Percentiles rank a stretch among this genome's conserved stretches.
Evolutionary conservation across 352 stramenopile species (phyloP).

Genomic region (Phytophthora uliginosa): DNA sequence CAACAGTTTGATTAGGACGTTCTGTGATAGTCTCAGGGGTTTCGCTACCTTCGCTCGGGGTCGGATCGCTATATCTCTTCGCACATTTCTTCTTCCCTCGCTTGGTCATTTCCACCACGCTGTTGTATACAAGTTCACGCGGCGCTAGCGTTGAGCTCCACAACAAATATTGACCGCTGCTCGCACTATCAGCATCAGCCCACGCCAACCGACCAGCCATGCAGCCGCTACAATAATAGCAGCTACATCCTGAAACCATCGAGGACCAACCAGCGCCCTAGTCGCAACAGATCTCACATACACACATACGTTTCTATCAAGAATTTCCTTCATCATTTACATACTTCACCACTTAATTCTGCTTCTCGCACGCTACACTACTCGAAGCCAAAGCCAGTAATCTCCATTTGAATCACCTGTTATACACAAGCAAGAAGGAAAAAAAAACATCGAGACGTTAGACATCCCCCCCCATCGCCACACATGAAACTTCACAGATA

Average conservation of each 20-base stretch:
- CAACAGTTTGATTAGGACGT: background rate
- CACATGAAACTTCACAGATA: background rate
- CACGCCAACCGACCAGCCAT: constrained; percentile 13
- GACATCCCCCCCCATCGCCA: background rate
- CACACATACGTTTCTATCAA: constrained; percentile 3
- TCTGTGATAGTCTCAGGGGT: background rate
- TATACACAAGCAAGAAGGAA: constrained; percentile 1
- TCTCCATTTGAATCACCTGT: constrained; percentile 88
- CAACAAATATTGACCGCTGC: constrained; percentile 7
- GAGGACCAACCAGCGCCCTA: background rate
- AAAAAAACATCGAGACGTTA: constrained; percentile 45
- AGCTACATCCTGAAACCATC: constrained; percentile 18
- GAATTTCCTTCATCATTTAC: constrained; percentile 29
- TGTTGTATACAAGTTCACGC: constrained; percentile 10
- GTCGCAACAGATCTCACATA: background rate
- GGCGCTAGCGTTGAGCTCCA: constrained; percentile 7
- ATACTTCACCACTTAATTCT: constrained; percentile 26
- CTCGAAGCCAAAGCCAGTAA: constrained; percentile 82
- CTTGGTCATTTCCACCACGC: constrained; percentile 29
- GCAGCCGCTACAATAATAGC: constrained; percentile 28
- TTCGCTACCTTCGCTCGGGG: constrained; percentile 1
- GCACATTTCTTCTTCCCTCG: constrained; percentile 26
- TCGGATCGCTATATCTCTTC: constrained; percentile 18
- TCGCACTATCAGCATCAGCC: constrained; percentile 4
- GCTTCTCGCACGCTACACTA: constrained; percentile 36